phyloP scores from a whole-genome alignment of 2,329 filamentous ascomycete species.

The Stromatinia cepivora region DNA sequence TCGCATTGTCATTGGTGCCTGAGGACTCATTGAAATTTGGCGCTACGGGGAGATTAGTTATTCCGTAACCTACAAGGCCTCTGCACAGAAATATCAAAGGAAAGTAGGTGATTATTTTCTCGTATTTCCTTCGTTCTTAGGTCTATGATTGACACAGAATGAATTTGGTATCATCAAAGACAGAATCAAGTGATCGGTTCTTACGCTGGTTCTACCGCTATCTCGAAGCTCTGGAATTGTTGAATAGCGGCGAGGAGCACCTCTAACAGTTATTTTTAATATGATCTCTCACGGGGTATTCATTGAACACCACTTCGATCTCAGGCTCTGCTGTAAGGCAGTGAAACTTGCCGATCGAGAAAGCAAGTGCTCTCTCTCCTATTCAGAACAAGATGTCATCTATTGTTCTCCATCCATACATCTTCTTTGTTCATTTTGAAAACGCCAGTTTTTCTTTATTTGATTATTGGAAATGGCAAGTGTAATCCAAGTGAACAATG shows the following conservation, averaged over 20 bases:
- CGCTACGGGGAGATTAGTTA: neutral
- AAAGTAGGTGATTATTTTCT: neutral
- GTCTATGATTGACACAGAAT: neutral
- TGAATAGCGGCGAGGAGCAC: neutral
- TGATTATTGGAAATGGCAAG: neutral
- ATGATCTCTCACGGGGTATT: neutral
- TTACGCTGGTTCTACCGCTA: neutral
- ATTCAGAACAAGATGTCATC: neutral
- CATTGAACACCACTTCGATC: neutral
- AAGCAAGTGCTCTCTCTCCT: neutral
- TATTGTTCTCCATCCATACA: neutral
- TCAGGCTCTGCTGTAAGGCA: neutral
- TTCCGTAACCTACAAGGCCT: neutral
- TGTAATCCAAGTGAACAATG: neutral
- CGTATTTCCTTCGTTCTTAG: neutral
- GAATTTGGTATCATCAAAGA: neutral
- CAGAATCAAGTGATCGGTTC: neutral
- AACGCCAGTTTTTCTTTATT: neutral
- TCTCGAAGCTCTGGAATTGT: neutral
- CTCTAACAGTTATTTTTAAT: neutral
- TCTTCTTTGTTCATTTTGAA: neutral
- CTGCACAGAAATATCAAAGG: no score
- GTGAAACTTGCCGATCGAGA: neutral
- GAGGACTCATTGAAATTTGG: neutral
- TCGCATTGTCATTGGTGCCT: constrained; percentile 18